Conservation (phyloP, 1,284 basidiomycete species). For the Athelia sp. region DNA sequence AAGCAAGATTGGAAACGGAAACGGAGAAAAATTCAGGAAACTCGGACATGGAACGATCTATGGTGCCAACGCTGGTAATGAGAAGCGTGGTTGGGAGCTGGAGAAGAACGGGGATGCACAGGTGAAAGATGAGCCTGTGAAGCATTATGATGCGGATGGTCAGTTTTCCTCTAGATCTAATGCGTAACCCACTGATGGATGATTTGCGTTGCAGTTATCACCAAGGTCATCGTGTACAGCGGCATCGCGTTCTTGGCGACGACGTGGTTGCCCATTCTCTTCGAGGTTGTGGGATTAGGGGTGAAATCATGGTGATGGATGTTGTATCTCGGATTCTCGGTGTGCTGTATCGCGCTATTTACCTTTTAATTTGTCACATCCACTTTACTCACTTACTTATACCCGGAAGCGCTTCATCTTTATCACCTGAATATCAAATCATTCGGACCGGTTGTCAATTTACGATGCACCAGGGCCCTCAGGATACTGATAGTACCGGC, state of each 20-base stretch:
- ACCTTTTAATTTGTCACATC: too few species aligned
- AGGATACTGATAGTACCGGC: too few species aligned
- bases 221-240: constrained; percentile 87
- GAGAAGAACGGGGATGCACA: constrained; percentile 15
- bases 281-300: constrained; percentile 68
- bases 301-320: constrained; percentile 27
- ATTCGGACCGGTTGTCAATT: too few species aligned
- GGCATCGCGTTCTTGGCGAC: constrained; percentile 75
- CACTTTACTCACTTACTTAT: too few species aligned
- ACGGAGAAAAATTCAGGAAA: constrained; percentile 11
- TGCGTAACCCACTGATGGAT: too few species aligned
- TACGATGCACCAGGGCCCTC: too few species aligned
- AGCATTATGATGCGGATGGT: constrained; percentile 88
- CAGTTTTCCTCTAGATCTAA: too few species aligned
- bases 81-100: constrained; percentile 21
- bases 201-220: constrained; percentile 55
- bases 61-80: constrained; percentile 15
- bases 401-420: too few species aligned
- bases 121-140: constrained; percentile 33
- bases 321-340: too few species aligned
- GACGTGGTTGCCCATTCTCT: constrained; percentile 61
- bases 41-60: constrained; percentile 4
- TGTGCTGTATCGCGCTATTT: too few species aligned
- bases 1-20: constrained; percentile 7
- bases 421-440: too few species aligned